Conservation (phyloP, 257 asterid genomes). For the Pogostemon cablin region DNA sequence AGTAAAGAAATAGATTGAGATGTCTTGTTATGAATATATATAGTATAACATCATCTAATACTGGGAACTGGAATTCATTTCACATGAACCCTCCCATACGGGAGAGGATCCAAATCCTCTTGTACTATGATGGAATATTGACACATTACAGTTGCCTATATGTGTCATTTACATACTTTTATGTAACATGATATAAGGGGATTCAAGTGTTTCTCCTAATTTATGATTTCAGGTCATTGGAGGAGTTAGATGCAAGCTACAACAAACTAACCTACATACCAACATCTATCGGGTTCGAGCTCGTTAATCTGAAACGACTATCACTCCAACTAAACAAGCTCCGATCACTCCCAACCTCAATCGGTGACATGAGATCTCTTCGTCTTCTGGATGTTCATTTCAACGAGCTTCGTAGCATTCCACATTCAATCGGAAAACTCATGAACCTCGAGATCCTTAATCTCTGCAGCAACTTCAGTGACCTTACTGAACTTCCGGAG, state of each 20-base stretch:
- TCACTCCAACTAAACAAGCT: conserved; percentile 71
- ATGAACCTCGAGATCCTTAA: conserved; percentile 64
- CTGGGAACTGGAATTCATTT: too few species aligned
- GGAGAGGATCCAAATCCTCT: too few species aligned
- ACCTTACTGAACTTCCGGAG: conserved; percentile 70
- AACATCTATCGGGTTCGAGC: conserved; percentile 75
- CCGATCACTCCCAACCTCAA: conserved; percentile 75
- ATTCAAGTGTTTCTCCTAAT: background rate
- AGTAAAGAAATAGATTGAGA: too few species aligned
- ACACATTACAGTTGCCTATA: too few species aligned
- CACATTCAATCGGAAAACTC: conserved; percentile 64
- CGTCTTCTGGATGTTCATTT: conserved; percentile 61
- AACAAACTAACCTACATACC: conserved; percentile 86
- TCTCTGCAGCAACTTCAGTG: conserved; percentile 81
- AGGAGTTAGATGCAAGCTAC: conserved; percentile 75
- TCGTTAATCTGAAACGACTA: conserved; percentile 56
- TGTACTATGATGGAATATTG: too few species aligned
- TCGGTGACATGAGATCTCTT: conserved; percentile 76
- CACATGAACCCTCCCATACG: too few species aligned
- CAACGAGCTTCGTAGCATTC: conserved; percentile 74
- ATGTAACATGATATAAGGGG: too few species aligned
- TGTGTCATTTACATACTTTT: too few species aligned
- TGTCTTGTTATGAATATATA: too few species aligned
- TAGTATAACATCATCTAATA: too few species aligned
- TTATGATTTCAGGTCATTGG: conserved; percentile 58